These are phyloP conservation scores for Paramecium octaurelia DNA, from an alignment of 73 alveolate genomes.

Conservation along the genomic window DNA sequence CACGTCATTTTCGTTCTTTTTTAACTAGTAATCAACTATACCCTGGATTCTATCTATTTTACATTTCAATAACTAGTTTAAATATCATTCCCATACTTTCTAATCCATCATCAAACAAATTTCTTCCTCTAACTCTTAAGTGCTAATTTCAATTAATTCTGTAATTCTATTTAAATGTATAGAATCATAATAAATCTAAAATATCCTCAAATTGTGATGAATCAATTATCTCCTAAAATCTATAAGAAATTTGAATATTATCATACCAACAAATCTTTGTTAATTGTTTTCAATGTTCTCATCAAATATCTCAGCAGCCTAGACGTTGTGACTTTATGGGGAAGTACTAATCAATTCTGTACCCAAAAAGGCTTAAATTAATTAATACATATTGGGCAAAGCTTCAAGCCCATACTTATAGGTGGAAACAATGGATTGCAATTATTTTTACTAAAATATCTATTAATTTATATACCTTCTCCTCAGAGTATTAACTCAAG, in stretches of 20 bases:
- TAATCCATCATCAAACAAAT: constrained; percentile 43
- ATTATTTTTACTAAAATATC: background rate
- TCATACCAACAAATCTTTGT: background rate
- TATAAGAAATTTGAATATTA: background rate
- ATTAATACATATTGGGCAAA: constrained; percentile 50
- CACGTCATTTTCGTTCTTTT: constrained; percentile 50
- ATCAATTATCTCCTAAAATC: constrained; percentile 82
- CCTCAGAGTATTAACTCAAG: constrained; percentile 69
- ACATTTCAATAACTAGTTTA: constrained; percentile 20
- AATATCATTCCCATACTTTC: background rate
- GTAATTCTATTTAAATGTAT: constrained; percentile 77
- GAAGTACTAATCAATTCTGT: constrained; percentile 51
- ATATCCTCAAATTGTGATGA: constrained; percentile 87
- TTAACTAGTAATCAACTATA: constrained; percentile 19
- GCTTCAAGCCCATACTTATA: constrained; percentile 69
- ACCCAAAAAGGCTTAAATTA: constrained; percentile 66
- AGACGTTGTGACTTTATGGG: background rate
- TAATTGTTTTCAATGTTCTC: constrained; percentile 1
- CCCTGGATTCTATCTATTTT: constrained; percentile 56
- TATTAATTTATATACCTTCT: constrained; percentile 7
- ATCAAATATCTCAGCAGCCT: constrained; percentile 46
- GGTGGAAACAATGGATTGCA: constrained; percentile 36
- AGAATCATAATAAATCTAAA: constrained; percentile 79
- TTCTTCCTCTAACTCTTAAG: constrained; percentile 51
- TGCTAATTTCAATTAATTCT: constrained; percentile 42